Conservation (phyloP, 495 filamentous ascomycete species). For the Baudoinia panamericana region DNA sequence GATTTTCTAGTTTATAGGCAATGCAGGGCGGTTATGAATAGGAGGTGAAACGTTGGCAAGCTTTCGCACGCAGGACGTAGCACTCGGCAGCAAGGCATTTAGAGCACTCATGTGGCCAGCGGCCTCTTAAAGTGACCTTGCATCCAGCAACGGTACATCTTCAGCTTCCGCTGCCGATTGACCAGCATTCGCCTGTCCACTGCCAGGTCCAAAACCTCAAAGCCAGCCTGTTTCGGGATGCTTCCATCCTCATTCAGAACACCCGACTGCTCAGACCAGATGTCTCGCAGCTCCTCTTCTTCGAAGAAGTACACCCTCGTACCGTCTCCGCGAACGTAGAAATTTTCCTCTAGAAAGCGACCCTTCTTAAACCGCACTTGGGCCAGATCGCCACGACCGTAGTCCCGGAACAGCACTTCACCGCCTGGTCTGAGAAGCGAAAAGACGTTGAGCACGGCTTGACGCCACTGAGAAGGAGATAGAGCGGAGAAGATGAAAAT, state of each 20-base stretch:
- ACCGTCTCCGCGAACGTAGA: conserved; percentile 89
- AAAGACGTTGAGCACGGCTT: conserved; percentile 69
- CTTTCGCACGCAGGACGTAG: too few relatives aligned
- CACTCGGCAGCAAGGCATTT: too few relatives aligned
- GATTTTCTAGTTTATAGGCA: too few relatives aligned
- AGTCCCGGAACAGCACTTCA: conserved; percentile 83
- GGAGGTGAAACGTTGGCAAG: too few relatives aligned
- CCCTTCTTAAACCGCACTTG: conserved; percentile 95
- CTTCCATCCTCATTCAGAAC: conserved; percentile 1
- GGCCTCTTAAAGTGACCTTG: conserved; percentile 80
- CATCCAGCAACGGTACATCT: conserved; percentile 98
- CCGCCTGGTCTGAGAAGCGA: conserved; percentile 78
- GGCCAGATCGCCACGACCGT: conserved; percentile 85
- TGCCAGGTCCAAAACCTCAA: conserved; percentile 64
- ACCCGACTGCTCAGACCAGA: conserved; percentile 43
- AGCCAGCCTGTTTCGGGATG: conserved; percentile 23
- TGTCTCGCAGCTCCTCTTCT: conserved; percentile 59
- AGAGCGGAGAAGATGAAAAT: conserved; percentile 96
- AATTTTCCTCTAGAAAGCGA: conserved; percentile 85
- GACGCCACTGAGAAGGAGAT: conserved; percentile 68
- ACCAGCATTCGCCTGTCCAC: conserved; percentile 80
- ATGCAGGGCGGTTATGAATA: too few relatives aligned
- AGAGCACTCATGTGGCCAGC: too few relatives aligned
- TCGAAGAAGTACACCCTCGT: conserved; percentile 98
- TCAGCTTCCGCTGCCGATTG: conserved; percentile 75